phyloP scores from a whole-genome alignment of 2,329 filamentous ascomycete genomes.

The Simplicillium sp. region DNA sequence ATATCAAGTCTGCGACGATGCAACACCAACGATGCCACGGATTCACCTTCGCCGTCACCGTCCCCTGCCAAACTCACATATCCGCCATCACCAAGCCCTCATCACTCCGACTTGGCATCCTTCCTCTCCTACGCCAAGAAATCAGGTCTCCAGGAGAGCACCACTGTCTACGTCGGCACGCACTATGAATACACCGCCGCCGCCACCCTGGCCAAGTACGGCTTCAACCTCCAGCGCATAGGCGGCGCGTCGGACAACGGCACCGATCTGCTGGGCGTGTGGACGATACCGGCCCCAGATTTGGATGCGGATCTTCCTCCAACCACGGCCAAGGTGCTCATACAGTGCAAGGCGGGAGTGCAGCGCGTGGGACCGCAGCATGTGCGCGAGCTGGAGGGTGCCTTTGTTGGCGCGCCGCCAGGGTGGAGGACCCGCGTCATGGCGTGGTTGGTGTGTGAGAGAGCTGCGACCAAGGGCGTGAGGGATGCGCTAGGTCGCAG shows the following conservation, averaged over 20 bases:
- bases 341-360: constrained; percentile 61
- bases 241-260: constrained; percentile 61
- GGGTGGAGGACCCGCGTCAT: constrained; percentile 61
- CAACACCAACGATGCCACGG: too few species aligned
- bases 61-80: constrained; percentile 22
- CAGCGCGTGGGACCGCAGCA: constrained; percentile 45
- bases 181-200: constrained; percentile 67
- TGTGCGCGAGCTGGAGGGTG: constrained; percentile 70
- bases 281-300: constrained; percentile 43
- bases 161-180: constrained; percentile 60
- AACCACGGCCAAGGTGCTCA: constrained; percentile 33
- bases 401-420: constrained; percentile 62
- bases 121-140: constrained; percentile 57
- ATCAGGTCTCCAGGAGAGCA: constrained; percentile 41
- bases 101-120: constrained; percentile 54
- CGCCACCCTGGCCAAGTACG: constrained; percentile 43
- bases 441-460: constrained; percentile 60
- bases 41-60: too few species aligned
- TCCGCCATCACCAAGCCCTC: constrained; percentile 32
- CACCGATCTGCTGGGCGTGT: constrained; percentile 65
- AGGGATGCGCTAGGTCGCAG: constrained; percentile 61
- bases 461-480: constrained; percentile 68
- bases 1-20: too few species aligned
- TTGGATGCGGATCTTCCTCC: constrained; percentile 8
- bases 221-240: constrained; percentile 55